Conservation (phyloP, 306 rosid species). For the Corylus avellana region DNA sequence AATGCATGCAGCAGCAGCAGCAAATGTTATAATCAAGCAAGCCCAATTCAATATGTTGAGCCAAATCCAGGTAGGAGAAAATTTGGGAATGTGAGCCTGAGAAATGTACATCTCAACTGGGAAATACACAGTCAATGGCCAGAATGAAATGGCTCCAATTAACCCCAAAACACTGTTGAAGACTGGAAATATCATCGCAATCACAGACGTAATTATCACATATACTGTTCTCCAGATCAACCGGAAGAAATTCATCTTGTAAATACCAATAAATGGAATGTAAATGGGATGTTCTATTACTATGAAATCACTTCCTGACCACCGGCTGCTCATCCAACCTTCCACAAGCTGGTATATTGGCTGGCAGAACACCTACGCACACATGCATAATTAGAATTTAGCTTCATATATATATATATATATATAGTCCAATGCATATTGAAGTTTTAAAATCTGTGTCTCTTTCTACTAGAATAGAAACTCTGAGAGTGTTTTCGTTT, state of each 20-base stretch:
- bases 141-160: slow-evolving; percentile 55
- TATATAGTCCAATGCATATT: no score
- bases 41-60: slow-evolving; percentile 33
- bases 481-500: no score
- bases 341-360: slow-evolving; percentile 34
- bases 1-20: slow-evolving; percentile 56
- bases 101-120: slow-evolving; percentile 58
- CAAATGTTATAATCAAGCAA: slow-evolving; percentile 44
- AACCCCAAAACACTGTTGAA: slow-evolving; percentile 62
- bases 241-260: slow-evolving; percentile 43
- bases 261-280: slow-evolving; percentile 38
- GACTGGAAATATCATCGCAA: slow-evolving; percentile 56
- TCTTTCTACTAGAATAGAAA: no score
- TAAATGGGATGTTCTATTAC: slow-evolving; percentile 35
- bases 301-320: slow-evolving; percentile 43
- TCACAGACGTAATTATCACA: slow-evolving; percentile 33
- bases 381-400: not conserved
- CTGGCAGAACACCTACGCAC: slow-evolving; percentile 38
- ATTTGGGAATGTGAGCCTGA: slow-evolving; percentile 41
- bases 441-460: no score
- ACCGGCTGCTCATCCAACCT: slow-evolving; percentile 21
- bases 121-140: slow-evolving; percentile 63
- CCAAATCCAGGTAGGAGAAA: slow-evolving; percentile 42
- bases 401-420: no score
- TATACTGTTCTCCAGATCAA: slow-evolving; percentile 42